phyloP scores from a whole-genome alignment of 768 basidiomycete species.

The Termitomyces sp. region DNA sequence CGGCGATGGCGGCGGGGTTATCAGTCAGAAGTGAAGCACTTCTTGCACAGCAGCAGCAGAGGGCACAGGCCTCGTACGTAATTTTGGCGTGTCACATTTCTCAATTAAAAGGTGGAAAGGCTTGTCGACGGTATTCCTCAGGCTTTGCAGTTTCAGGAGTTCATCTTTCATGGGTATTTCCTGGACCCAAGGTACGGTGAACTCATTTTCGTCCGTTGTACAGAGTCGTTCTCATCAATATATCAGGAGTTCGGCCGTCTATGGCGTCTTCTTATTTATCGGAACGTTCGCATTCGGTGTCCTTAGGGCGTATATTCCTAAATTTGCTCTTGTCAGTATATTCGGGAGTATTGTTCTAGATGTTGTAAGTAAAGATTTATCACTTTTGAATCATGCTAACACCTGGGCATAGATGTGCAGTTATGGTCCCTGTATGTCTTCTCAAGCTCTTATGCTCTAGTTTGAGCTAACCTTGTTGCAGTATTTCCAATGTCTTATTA shows the following conservation, averaged over 20 bases:
- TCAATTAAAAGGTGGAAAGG: constrained; percentile 8
- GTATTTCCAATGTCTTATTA: constrained; percentile 38
- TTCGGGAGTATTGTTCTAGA: constrained; percentile 43
- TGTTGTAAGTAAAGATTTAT: constrained; percentile 20
- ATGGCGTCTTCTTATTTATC: constrained; percentile 40
- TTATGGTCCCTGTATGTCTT: constrained; percentile 30
- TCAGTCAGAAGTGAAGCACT: constrained; percentile 31
- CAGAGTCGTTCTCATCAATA: not conserved
- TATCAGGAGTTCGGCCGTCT: constrained; percentile 36
- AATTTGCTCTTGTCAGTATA: constrained; percentile 34
- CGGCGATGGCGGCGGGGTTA: constrained; percentile 38
- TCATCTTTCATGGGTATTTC: constrained; percentile 35
- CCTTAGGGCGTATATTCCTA: constrained; percentile 35
- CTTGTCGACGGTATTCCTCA: constrained; percentile 23
- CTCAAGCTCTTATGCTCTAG: not conserved
- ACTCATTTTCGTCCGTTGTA: constrained; percentile 24
- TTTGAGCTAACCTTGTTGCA: constrained; percentile 9
- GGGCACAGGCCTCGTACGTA: constrained; percentile 32
- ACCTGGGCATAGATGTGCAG: constrained; percentile 27
- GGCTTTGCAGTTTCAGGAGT: constrained; percentile 27
- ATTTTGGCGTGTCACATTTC: not conserved
- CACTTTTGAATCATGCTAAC: not conserved
- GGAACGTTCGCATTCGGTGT: constrained; percentile 37
- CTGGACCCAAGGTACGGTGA: constrained; percentile 34
- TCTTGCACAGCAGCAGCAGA: constrained; percentile 28